phyloP scores from a whole-genome alignment of 2,329 filamentous ascomycete genomes.

The Aplosporella prunicola region DNA sequence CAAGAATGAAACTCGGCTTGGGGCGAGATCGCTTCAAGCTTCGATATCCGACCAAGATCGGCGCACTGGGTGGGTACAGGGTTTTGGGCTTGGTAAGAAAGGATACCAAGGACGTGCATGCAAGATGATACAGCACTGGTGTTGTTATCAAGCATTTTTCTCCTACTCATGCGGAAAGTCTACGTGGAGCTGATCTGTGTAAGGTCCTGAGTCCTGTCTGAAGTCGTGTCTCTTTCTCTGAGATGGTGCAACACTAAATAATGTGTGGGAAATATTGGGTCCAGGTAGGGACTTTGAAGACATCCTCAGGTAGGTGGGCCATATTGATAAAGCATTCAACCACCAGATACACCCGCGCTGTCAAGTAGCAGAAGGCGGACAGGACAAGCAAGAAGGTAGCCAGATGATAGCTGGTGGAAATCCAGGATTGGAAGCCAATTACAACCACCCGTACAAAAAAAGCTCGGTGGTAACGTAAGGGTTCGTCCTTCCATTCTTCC shows the following conservation, averaged over 20 bases:
- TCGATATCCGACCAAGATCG: neutral
- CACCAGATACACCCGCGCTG: slow-evolving; percentile 11
- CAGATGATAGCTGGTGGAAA: neutral
- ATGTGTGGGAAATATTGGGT: slow-evolving; percentile 13
- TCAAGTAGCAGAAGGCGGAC: slow-evolving; percentile 3
- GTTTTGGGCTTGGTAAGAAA: too few relatives aligned
- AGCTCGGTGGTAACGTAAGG: neutral
- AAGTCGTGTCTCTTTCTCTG: too few relatives aligned
- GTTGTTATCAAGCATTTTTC: too few relatives aligned
- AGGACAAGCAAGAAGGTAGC: neutral
- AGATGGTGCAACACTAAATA: too few relatives aligned
- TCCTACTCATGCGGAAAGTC: too few relatives aligned
- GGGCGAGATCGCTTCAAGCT: too few relatives aligned
- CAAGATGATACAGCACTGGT: too few relatives aligned
- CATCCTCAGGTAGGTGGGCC: slow-evolving; percentile 11
- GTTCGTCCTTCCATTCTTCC: neutral
- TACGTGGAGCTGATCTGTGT: too few relatives aligned
- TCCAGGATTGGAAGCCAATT: neutral
- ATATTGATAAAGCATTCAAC: slow-evolving; percentile 13
- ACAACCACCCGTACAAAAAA: neutral
- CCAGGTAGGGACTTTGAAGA: slow-evolving; percentile 8
- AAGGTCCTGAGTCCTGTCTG: too few relatives aligned
- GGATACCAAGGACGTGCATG: too few relatives aligned
- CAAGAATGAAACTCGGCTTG: too few relatives aligned
- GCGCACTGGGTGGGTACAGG: too few relatives aligned